These are phyloP conservation scores for Pseudogymnoascus sp. DNA, from an alignment of 2,329 filamentous ascomycete genomes.

Conservation along the genomic window DNA sequence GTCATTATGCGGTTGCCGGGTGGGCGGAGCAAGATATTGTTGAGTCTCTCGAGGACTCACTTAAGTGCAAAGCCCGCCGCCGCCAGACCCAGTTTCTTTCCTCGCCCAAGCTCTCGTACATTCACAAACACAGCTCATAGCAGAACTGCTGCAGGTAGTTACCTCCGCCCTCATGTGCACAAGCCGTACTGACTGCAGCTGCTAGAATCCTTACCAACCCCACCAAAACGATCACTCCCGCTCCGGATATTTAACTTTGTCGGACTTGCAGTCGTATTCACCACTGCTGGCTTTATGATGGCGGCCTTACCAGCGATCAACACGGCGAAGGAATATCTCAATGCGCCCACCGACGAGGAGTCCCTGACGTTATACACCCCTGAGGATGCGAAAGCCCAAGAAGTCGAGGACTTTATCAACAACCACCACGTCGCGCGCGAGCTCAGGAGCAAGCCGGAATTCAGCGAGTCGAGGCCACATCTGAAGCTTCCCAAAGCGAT, in stretches of 20 bases:
- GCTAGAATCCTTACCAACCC: conserved; percentile 10
- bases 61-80: conserved; percentile 4
- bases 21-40: background rate
- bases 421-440: conserved; percentile 64
- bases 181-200: background rate
- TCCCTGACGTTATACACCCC: conserved; percentile 58
- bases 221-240: conserved; percentile 31
- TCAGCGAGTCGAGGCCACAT: conserved; percentile 73
- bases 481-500: conserved; percentile 70
- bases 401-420: conserved; percentile 66
- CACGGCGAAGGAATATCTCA: conserved; percentile 39
- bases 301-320: conserved; percentile 43
- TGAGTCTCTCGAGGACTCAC: background rate
- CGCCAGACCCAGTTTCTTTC: background rate
- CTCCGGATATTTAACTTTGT: conserved; percentile 38
- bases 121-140: background rate
- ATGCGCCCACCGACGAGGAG: conserved; percentile 61
- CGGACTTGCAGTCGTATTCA: conserved; percentile 39
- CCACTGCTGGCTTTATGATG: conserved; percentile 47
- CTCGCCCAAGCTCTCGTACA: background rate
- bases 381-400: conserved; percentile 40
- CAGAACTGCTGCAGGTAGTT: background rate
- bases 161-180: background rate
- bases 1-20: background rate
- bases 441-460: conserved; percentile 57